A percentile compares a stretch with the other conserved stretches of the same genome.
phyloP scores from a whole-genome alignment of 179 eudicot species.

The Amaranthus tricolor region DNA sequence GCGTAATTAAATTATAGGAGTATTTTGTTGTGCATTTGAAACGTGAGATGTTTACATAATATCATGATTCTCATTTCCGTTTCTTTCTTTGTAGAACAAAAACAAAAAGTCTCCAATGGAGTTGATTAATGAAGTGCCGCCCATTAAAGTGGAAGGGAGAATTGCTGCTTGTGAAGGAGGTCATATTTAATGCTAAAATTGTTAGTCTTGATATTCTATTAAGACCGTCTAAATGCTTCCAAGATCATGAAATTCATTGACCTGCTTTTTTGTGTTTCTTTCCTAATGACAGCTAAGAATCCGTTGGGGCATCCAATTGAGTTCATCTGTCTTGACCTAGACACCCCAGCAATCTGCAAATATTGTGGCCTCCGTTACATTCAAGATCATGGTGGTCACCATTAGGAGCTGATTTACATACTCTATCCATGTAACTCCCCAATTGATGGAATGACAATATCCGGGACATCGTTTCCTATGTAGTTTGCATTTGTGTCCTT shows the following conservation, averaged over 20 bases:
- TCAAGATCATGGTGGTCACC: conserved; percentile 72
- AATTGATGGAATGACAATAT: not conserved
- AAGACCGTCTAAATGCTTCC: not conserved
- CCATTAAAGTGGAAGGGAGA: conserved; percentile 85
- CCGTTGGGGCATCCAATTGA: conserved; percentile 95
- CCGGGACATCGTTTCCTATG: not conserved
- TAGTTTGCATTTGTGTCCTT: not conserved
- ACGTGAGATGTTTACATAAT: not conserved
- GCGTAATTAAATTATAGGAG: too few relatives aligned
- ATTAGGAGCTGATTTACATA: conserved; percentile 19
- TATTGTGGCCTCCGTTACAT: conserved; percentile 83
- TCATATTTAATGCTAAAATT: conserved; percentile 16
- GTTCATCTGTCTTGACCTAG: conserved; percentile 87
- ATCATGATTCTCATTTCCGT: not conserved
- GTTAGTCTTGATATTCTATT: not conserved
- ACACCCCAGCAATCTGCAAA: conserved; percentile 84
- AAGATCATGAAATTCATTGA: not conserved
- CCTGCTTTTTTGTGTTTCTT: conserved; percentile 1
- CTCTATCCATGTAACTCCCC: not conserved
- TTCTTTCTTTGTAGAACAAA: conserved; percentile 44
- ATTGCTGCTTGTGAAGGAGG: conserved; percentile 96
- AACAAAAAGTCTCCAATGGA: conserved; percentile 95
- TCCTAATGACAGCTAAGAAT: conserved; percentile 53
- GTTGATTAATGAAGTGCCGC: conserved; percentile 89
- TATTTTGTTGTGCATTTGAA: not conserved